Conservation (phyloP, 148 eudicot genomes). For the Rhododendron mucronatum region DNA sequence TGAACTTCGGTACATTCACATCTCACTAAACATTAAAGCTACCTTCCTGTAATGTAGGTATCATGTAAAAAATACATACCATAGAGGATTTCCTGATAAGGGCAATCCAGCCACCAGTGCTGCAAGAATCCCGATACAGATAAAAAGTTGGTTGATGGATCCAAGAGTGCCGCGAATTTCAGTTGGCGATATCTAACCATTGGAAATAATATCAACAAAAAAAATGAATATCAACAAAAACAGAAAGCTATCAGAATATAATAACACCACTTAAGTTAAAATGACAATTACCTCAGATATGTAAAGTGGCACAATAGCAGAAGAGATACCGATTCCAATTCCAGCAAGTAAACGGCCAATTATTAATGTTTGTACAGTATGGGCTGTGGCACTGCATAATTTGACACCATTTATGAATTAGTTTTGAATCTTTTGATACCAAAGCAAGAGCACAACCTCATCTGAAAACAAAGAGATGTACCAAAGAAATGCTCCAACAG, state of each 20-base stretch:
- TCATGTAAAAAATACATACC: constrained; percentile 38
- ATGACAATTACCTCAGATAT: constrained; percentile 70
- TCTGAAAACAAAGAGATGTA: constrained; percentile 21
- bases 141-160: constrained; percentile 90
- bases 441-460: constrained; percentile 7
- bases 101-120: constrained; percentile 96
- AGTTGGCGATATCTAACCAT: constrained; percentile 85
- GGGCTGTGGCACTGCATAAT: constrained; percentile 67
- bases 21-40: constrained; percentile 1
- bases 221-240: constrained; percentile 1
- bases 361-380: constrained; percentile 74
- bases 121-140: constrained; percentile 90
- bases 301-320: constrained; percentile 93
- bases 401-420: constrained; percentile 16
- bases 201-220: constrained; percentile 16
- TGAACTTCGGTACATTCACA: not conserved
- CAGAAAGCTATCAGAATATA: not conserved
- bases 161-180: constrained; percentile 98
- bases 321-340: constrained; percentile 94
- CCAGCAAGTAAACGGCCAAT: constrained; percentile 91
- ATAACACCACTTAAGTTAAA: not conserved
- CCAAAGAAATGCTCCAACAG: constrained; percentile 94
- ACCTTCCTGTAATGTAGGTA: not conserved
- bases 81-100: constrained; percentile 79
- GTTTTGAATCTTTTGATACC: not conserved